phyloP scores from a whole-genome alignment of 306 rosid genomes.

The Boehmeria nivea region DNA sequence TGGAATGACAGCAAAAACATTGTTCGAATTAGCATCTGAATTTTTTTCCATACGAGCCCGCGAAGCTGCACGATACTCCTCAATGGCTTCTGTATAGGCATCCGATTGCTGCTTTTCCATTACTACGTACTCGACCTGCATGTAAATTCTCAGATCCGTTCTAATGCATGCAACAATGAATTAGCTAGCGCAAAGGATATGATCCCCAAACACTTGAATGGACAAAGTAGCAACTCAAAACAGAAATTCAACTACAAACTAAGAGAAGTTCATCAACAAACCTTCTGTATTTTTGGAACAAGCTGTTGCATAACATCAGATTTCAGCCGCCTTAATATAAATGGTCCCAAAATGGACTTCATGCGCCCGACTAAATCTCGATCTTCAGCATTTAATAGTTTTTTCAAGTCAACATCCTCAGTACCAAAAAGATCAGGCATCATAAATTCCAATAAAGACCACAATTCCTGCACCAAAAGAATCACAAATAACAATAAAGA shows the following conservation, averaged over 20 bases:
- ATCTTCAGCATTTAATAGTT: slow-evolving; percentile 68
- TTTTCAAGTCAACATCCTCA: slow-evolving; percentile 90
- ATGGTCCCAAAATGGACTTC: slow-evolving; percentile 96
- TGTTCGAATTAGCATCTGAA: slow-evolving; percentile 35
- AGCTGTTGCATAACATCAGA: slow-evolving; percentile 99
- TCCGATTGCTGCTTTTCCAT: slow-evolving; percentile 77
- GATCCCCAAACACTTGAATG: not conserved
- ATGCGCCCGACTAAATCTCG: slow-evolving; percentile 70
- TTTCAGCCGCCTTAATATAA: slow-evolving; percentile 85
- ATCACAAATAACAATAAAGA: slow-evolving; percentile 18
- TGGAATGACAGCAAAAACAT: slow-evolving; percentile 48
- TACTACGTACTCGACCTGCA: slow-evolving; percentile 78
- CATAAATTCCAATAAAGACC: slow-evolving; percentile 97
- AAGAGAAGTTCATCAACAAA: slow-evolving; percentile 20
- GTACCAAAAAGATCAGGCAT: slow-evolving; percentile 87
- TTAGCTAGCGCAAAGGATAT: slow-evolving; percentile 9
- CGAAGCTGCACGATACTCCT: slow-evolving; percentile 81
- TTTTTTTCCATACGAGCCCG: slow-evolving; percentile 60
- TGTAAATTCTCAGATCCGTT: slow-evolving; percentile 19
- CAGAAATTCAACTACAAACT: slow-evolving; percentile 2
- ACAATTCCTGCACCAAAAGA: slow-evolving; percentile 63
- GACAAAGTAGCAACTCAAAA: not conserved
- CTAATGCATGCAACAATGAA: slow-evolving; percentile 4
- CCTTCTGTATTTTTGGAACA: slow-evolving; percentile 85
- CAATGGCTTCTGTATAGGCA: slow-evolving; percentile 86